Evolutionary conservation across 768 basidiomycete species (phyloP), one percentile per base, ranked within the genome.

Genomic region (Psilocybe azurescens): DNA sequence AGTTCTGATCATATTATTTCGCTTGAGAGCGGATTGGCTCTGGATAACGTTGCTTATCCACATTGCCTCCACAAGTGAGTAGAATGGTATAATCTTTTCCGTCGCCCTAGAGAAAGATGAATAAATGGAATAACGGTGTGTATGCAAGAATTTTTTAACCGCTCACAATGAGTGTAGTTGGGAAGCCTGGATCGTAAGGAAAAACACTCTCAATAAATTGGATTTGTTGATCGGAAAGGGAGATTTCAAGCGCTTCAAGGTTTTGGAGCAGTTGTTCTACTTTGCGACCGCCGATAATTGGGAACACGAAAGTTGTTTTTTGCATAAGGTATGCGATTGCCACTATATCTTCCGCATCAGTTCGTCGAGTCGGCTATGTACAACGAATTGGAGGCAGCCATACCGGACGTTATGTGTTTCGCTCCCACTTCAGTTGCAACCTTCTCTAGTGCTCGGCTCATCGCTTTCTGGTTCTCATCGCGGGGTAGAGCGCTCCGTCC

Each of bases 291-390:
- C 84, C 83, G 30, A 85, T 71, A 59, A 85, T 76, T 0, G 83
- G 83, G 71, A 86, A 85, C 0, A 85, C 82, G 56, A 77, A 84
- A 0, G 82, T 79, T 7, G 81, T 75, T 68, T 86, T 88, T 50
- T 85, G 82, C 72, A 87, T 72, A 11, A 86, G 70, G 61, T 85
- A 86, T n/a, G 83, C 83, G 60, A 87, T 81, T 9, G 84, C 83
- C 7, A 85, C 82, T 81, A n/a, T 44, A 11, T 36, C 33, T 7
- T 36, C 6, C 11, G 3, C 33, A 5, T 7, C 33, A 36, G 33
- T 36, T 24, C 2, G 33, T 11, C 1, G 11, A 36, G 7, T 36
- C 33, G 11, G 33, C 11, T 7, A 7, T 36, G 6, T 7, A 36
- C 33, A 7, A 7, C 33, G 3, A 36, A 11, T 7, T 36, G 3